A percentile compares a stretch with the other conserved stretches of the same genome.
Evolutionary conservation across 352 stramenopile species (phyloP).

Genomic region (Phytophthora sp.): DNA sequence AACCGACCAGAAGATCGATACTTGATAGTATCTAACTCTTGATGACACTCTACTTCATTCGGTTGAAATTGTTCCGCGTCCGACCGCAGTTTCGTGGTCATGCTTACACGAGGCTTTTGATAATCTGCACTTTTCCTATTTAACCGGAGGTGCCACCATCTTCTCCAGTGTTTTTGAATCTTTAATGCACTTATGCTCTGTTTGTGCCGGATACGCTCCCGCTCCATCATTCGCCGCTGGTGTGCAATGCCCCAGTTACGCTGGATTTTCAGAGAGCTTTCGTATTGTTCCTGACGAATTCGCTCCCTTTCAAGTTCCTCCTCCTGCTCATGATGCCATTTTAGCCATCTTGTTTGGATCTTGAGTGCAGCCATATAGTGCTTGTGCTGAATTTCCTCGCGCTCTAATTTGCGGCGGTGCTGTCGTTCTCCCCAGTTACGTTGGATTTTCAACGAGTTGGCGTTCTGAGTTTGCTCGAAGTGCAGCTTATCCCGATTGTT

Average conservation of each 20-base stretch:
- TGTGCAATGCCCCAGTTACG: slow-evolving; percentile 23
- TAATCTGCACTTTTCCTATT: background rate
- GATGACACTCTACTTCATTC: slow-evolving; percentile 1
- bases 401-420: slow-evolving; percentile 30
- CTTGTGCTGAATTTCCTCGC: slow-evolving; percentile 16
- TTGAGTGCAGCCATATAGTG: slow-evolving; percentile 32
- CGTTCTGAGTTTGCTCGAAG: slow-evolving; percentile 9
- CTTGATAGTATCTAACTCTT: slow-evolving; percentile 17
- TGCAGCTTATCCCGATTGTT: slow-evolving; percentile 2
- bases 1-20: slow-evolving; percentile 11
- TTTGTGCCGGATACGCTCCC: slow-evolving; percentile 24
- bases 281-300: slow-evolving; percentile 32
- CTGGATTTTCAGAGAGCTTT: slow-evolving; percentile 33
- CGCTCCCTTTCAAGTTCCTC: slow-evolving; percentile 29
- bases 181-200: slow-evolving; percentile 29
- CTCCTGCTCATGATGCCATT: slow-evolving; percentile 26
- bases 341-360: slow-evolving; percentile 31
- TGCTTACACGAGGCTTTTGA: background rate
- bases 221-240: slow-evolving; percentile 19
- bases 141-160: slow-evolving; percentile 9
- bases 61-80: background rate
- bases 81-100: background rate
- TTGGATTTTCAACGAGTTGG: slow-evolving; percentile 28
- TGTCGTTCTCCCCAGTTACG: slow-evolving; percentile 21
- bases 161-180: slow-evolving; percentile 37